Evolutionary conservation across 2,329 filamentous ascomycete genomes (phyloP).

Genomic region (Xylariaceae sp.): DNA sequence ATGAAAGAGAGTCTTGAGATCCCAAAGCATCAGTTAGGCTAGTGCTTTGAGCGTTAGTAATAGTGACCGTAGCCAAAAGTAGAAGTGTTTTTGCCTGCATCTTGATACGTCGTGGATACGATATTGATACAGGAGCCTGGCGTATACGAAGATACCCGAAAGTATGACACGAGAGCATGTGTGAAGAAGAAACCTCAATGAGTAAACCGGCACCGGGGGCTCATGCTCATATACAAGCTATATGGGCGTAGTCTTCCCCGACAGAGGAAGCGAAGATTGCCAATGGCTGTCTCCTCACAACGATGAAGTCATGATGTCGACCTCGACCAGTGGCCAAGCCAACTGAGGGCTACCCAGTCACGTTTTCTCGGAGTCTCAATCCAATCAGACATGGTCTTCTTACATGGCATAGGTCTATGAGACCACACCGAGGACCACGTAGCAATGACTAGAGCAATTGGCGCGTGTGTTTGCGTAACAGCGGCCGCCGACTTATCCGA

Average conservation of each 20-base stretch:
- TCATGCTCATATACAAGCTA: not conserved
- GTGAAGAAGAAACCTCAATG: too few relatives aligned
- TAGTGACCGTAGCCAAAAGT: constrained; percentile 12
- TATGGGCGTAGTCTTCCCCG: too few relatives aligned
- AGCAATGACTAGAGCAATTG: not conserved
- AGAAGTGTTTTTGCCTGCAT: constrained; percentile 18
- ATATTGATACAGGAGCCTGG: not conserved
- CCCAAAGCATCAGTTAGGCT: constrained; percentile 21
- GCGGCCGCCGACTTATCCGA: not conserved
- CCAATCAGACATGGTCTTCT: not conserved
- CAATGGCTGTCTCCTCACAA: not conserved
- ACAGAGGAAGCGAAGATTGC: too few relatives aligned
- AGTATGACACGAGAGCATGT: not conserved
- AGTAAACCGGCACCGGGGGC: not conserved
- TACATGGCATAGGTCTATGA: not conserved
- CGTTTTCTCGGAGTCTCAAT: not conserved
- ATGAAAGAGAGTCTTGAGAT: constrained; percentile 21
- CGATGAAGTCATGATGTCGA: constrained; percentile 9
- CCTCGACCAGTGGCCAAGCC: not conserved
- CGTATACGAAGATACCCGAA: not conserved
- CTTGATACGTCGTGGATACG: not conserved
- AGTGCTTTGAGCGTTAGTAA: constrained; percentile 5
- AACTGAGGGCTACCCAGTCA: not conserved
- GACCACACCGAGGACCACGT: not conserved
- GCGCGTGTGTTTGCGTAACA: not conserved